Evolutionary conservation across 805 yeast species (phyloP).

Genomic region (Candida koratica): DNA sequence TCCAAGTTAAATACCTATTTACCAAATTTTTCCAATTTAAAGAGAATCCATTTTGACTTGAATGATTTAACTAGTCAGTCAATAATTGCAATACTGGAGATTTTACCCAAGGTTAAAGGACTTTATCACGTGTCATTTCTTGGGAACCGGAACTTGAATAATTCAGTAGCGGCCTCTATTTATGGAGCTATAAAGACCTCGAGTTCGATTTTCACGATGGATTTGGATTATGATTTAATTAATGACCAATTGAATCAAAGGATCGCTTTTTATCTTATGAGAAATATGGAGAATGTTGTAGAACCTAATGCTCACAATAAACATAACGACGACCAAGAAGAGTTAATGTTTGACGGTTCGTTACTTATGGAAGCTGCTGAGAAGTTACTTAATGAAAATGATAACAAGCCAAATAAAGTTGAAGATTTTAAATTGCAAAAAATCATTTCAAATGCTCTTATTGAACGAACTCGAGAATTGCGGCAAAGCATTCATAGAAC

Average conservation of each 20-base stretch:
- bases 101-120: conserved; percentile 45
- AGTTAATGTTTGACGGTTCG: conserved; percentile 72
- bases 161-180: conserved; percentile 45
- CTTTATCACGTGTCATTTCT: conserved; percentile 52
- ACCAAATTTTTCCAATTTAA: conserved; percentile 43
- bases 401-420: conserved; percentile 33
- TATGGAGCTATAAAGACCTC: conserved; percentile 48
- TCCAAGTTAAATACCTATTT: conserved; percentile 41
- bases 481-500: conserved; percentile 49
- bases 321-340: conserved; percentile 49
- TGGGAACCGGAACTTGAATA: conserved; percentile 46
- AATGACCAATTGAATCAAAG: conserved; percentile 50
- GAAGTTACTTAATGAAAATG: conserved; percentile 46
- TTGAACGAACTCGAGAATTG: conserved; percentile 48
- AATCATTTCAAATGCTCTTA: conserved; percentile 47
- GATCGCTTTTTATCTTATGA: conserved; percentile 54
- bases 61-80: conserved; percentile 46
- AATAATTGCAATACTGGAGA: conserved; percentile 46
- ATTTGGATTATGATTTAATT: conserved; percentile 50
- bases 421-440: conserved; percentile 39
- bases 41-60: conserved; percentile 53
- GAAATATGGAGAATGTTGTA: conserved; percentile 45
- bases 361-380: conserved; percentile 72
- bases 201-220: conserved; percentile 45
- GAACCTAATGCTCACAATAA: conserved; percentile 16